These are phyloP conservation scores for Boletus reticulatus DNA, from an alignment of 768 basidiomycete species.

Conservation along the genomic window DNA sequence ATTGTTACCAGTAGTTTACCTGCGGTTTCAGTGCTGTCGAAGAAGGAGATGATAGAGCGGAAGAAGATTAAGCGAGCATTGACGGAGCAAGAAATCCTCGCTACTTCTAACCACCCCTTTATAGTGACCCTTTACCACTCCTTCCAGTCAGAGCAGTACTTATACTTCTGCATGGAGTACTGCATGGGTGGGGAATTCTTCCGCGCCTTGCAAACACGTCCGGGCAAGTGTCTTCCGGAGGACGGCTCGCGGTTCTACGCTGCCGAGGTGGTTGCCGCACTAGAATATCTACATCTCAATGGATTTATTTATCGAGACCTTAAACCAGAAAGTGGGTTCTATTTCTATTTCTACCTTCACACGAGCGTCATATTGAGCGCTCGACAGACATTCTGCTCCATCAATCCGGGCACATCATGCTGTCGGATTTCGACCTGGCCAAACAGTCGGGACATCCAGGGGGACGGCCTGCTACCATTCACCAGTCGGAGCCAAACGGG, in stretches of 20 bases:
- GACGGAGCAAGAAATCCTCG: conserved; percentile 98
- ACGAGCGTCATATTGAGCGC: neutral
- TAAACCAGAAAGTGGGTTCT: conserved; percentile 93
- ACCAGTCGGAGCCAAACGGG: conserved; percentile 83
- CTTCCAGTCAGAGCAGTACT: conserved; percentile 96
- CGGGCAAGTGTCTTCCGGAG: conserved; percentile 95
- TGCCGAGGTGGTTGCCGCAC: conserved; percentile 94
- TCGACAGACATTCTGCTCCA: conserved; percentile 90
- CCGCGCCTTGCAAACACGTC: conserved; percentile 91
- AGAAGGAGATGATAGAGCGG: conserved; percentile 99
- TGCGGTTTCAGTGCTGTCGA: conserved; percentile 78
- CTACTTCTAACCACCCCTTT: conserved; percentile 98
- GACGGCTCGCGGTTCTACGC: conserved; percentile 97
- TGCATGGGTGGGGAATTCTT: conserved; percentile 99
- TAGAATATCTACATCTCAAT: conserved; percentile 99
- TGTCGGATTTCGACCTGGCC: conserved; percentile 98
- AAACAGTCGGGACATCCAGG: conserved; percentile 90
- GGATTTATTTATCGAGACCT: conserved; percentile 99
- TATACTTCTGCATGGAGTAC: conserved; percentile 99
- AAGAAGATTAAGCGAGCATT: conserved; percentile 99
- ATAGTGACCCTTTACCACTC: conserved; percentile 99
- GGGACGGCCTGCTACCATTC: conserved; percentile 83
- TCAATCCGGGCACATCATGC: conserved; percentile 98
- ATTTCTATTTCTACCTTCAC: conserved; percentile 9
- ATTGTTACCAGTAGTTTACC: conserved; percentile 6